phyloP scores from a whole-genome alignment of 257 asterid genomes.

The Verbascum thapsus region DNA sequence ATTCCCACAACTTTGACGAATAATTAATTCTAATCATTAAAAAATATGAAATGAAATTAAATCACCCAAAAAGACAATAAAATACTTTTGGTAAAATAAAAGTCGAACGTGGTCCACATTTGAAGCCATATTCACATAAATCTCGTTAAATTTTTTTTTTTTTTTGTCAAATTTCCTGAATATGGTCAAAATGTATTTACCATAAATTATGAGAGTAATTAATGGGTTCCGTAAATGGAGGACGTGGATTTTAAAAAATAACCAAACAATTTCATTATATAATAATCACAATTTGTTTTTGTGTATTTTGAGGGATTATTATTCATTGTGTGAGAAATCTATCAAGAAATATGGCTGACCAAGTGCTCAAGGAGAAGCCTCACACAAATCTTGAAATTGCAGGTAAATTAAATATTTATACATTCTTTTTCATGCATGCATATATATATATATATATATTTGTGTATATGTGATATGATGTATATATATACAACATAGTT shows the following conservation, averaged over 20 bases:
- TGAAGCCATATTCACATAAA: slow-evolving; percentile 6
- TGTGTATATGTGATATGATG: neutral
- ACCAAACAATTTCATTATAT: no score
- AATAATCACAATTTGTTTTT: no score
- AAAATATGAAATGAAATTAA: no score
- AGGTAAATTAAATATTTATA: slow-evolving; percentile 14
- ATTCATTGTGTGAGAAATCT: neutral
- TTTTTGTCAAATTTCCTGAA: neutral
- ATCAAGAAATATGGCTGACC: slow-evolving; percentile 26
- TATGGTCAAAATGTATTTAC: neutral
- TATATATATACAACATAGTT: no score
- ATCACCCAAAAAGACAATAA: no score
- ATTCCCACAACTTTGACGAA: no score
- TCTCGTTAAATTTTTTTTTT: no score
- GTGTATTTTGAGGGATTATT: neutral
- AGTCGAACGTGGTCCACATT: neutral
- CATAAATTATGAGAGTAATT: no score
- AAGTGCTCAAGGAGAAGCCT: slow-evolving; percentile 12
- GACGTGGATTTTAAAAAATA: no score
- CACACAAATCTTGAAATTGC: slow-evolving; percentile 18
- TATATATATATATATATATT: neutral
- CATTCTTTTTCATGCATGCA: neutral
- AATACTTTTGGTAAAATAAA: neutral
- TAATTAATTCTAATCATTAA: no score
- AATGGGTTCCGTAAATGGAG: no score